These are phyloP conservation scores for Circinella minor DNA, from an alignment of 371 early-diverging fungal species.

Conservation along the genomic window DNA sequence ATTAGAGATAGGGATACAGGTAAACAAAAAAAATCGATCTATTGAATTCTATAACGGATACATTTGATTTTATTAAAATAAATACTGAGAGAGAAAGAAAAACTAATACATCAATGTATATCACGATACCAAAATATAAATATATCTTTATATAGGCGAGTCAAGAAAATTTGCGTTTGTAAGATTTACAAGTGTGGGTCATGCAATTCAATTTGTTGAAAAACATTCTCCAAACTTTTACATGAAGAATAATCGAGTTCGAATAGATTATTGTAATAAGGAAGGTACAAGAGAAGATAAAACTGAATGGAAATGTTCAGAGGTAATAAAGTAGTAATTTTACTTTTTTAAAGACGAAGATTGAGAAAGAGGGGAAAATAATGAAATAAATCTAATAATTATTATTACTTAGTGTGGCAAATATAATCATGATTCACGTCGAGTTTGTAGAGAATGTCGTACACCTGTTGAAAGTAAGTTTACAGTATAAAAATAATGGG, in stretches of 20 bases:
- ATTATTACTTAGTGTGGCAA: slow-evolving; percentile 36
- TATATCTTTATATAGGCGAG: slow-evolving; percentile 33
- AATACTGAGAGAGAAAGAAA: background rate
- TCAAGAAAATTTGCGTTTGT: slow-evolving; percentile 71
- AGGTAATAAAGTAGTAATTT: slow-evolving; percentile 30
- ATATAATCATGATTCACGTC: slow-evolving; percentile 42
- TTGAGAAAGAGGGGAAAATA: background rate
- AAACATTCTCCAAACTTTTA: slow-evolving; percentile 45
- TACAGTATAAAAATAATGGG: no score
- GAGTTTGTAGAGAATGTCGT: slow-evolving; percentile 44
- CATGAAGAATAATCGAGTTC: slow-evolving; percentile 51
- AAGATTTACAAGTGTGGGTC: slow-evolving; percentile 66
- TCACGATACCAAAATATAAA: background rate
- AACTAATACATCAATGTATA: no score
- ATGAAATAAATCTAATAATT: background rate
- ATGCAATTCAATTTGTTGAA: slow-evolving; percentile 68
- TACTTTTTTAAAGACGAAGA: background rate
- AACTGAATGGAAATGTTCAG: slow-evolving; percentile 59
- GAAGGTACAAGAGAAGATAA: slow-evolving; percentile 41
- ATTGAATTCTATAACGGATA: no score
- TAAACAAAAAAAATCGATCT: slow-evolving; percentile 7
- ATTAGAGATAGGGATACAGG: slow-evolving; percentile 60
- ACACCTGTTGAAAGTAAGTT: slow-evolving; percentile 34
- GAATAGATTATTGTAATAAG: slow-evolving; percentile 60
- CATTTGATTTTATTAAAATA: no score